Conservation (phyloP, 106 monocot species). For the Posidonia australis region DNA sequence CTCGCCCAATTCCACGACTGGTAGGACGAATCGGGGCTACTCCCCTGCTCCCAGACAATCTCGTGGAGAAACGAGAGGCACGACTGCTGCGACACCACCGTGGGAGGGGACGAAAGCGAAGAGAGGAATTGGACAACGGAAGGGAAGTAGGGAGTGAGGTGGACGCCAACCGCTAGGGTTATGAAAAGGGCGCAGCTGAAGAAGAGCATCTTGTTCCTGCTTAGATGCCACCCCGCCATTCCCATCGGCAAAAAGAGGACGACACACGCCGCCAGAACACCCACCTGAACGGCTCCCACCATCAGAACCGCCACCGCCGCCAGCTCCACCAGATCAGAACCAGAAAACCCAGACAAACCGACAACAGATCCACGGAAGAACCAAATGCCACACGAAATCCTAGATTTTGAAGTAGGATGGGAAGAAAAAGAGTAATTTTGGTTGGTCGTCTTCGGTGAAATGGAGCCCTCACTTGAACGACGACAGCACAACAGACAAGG, state of each 20-base stretch:
- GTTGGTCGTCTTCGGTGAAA: too few relatives aligned
- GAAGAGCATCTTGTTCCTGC: conserved; percentile 80
- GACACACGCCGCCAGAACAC: conserved; percentile 45
- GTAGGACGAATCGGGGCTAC: conserved; percentile 4
- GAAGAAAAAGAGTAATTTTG: too few relatives aligned
- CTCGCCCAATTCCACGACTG: conserved; percentile 32
- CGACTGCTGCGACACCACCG: not conserved
- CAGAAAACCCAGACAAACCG: too few relatives aligned
- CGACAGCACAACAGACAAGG: too few relatives aligned
- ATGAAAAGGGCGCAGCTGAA: conserved; percentile 68
- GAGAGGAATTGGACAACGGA: conserved; percentile 17
- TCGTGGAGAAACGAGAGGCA: not conserved
- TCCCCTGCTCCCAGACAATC: conserved; percentile 1
- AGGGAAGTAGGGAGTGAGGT: conserved; percentile 51
- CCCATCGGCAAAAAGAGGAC: conserved; percentile 76
- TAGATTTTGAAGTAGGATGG: too few relatives aligned
- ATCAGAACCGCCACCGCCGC: not conserved
- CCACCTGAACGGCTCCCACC: conserved; percentile 8
- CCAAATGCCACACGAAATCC: too few relatives aligned
- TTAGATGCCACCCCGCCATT: conserved; percentile 64
- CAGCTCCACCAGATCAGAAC: too few relatives aligned
- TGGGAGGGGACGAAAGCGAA: conserved; percentile 4
- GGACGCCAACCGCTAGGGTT: conserved; percentile 62
- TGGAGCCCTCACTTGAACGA: too few relatives aligned
- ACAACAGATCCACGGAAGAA: too few relatives aligned